phyloP scores from a whole-genome alignment of 208 protist species.

The Crithidia brevicula region DNA sequence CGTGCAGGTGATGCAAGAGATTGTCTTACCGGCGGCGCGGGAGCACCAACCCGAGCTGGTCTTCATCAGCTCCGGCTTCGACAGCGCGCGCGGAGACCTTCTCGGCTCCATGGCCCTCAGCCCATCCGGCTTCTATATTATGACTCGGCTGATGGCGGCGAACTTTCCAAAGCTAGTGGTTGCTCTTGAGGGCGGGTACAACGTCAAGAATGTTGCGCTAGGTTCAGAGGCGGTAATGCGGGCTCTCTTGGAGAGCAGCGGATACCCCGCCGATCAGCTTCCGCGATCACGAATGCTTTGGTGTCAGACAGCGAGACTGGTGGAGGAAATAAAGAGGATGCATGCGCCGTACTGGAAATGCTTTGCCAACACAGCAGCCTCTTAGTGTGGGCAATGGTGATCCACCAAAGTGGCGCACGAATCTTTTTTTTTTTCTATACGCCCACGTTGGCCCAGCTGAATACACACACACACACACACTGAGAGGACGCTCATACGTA shows the following conservation, averaged over 20 bases:
- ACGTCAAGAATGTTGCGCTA: slow-evolving; percentile 79
- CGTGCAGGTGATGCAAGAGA: slow-evolving; percentile 86
- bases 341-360: slow-evolving; percentile 29
- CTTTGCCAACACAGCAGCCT: slow-evolving; percentile 3
- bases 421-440: no score
- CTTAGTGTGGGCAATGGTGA: no score
- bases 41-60: slow-evolving; percentile 95
- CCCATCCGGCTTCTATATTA: slow-evolving; percentile 78
- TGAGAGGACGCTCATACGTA: no score
- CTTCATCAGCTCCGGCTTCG: slow-evolving; percentile 96
- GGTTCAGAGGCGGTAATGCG: slow-evolving; percentile 85
- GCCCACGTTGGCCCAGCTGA: no score
- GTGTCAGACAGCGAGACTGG: slow-evolving; percentile 37
- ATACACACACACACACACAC: no score
- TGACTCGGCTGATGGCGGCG: slow-evolving; percentile 63
- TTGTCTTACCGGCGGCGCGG: slow-evolving; percentile 89
- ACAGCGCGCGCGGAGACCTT: slow-evolving; percentile 94
- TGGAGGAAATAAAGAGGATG: slow-evolving; percentile 13
- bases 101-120: slow-evolving; percentile 89
- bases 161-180: slow-evolving; percentile 69
- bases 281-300: slow-evolving; percentile 62
- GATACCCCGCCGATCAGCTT: slow-evolving; percentile 20
- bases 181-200: slow-evolving; percentile 92
- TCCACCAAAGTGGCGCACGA: no score
- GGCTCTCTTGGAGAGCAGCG: slow-evolving; percentile 61